These are phyloP conservation scores for Bauhinia variegata DNA, from an alignment of 306 rosid genomes.

Conservation along the genomic window DNA sequence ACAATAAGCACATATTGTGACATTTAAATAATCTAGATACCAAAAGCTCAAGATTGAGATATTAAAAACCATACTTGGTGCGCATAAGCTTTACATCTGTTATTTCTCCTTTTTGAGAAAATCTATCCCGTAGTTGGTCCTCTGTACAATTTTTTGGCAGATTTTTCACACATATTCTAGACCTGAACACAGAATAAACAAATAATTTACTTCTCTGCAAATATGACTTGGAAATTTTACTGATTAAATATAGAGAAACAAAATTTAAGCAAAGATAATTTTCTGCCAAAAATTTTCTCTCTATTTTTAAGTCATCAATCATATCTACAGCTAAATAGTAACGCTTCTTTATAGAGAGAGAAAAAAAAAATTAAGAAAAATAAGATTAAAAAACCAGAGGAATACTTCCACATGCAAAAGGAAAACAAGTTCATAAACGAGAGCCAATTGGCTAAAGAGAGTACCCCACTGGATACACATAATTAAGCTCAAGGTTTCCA, in stretches of 20 bases:
- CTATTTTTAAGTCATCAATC: not conserved
- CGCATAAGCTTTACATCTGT: conserved; percentile 86
- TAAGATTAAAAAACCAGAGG: not conserved
- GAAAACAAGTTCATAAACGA: not conserved
- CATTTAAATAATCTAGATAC: not conserved
- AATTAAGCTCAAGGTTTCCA: not conserved
- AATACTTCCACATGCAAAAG: not conserved
- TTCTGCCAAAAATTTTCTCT: not conserved
- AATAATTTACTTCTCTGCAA: not conserved
- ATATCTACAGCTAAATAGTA: not conserved
- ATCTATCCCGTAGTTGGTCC: conserved; percentile 60
- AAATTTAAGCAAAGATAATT: not conserved
- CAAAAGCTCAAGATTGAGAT: not conserved
- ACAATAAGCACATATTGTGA: not conserved
- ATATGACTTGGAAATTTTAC: not conserved
- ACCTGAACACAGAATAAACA: conserved; percentile 52
- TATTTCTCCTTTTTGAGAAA: conserved; percentile 79
- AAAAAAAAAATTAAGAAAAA: not conserved
- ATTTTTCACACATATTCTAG: conserved; percentile 86
- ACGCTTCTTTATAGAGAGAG: not conserved
- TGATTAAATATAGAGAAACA: not conserved
- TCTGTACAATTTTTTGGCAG: conserved; percentile 65
- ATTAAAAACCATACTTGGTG: conserved; percentile 55
- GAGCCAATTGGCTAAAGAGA: not conserved
- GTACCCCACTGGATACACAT: not conserved